These are phyloP conservation scores for Pseudopyricularia javanii DNA, from an alignment of 2,329 filamentous ascomycete species.

Conservation along the genomic window DNA sequence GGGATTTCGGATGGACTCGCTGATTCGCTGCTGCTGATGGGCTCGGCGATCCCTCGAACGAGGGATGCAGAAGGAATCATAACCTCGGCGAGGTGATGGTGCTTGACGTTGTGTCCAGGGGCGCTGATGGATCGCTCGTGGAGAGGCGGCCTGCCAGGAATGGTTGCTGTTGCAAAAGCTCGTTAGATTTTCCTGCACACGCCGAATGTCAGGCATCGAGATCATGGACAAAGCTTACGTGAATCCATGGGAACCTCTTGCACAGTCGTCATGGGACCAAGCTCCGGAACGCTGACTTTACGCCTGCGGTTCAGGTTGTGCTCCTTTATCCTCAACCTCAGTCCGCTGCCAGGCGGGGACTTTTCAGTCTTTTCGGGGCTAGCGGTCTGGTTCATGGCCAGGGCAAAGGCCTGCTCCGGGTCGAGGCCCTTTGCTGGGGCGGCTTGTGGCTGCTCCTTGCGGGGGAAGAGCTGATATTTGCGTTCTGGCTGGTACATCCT, in stretches of 20 bases:
- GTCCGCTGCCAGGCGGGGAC: slow-evolving; percentile 21
- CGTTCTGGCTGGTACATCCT: slow-evolving; percentile 46
- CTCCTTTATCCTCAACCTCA: slow-evolving; percentile 44
- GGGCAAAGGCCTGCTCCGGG: slow-evolving; percentile 34
- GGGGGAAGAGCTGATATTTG: slow-evolving; percentile 51
- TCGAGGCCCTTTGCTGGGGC: slow-evolving; percentile 31
- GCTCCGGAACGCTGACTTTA: slow-evolving; percentile 52
- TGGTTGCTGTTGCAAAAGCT: slow-evolving; percentile 37
- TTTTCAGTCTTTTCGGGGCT: slow-evolving; percentile 26
- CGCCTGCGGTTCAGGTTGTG: slow-evolving; percentile 43
- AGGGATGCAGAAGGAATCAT: slow-evolving; percentile 16
- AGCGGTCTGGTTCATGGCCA: slow-evolving; percentile 23
- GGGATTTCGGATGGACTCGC: slow-evolving; percentile 8
- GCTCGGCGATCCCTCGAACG: slow-evolving; percentile 21
- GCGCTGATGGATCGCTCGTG: slow-evolving; percentile 54
- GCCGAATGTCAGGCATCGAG: not conserved
- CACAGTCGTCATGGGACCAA: slow-evolving; percentile 57
- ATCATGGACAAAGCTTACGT: slow-evolving; percentile 35
- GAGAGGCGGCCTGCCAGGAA: slow-evolving; percentile 51
- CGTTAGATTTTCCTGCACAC: slow-evolving; percentile 9
- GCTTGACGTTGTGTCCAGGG: slow-evolving; percentile 38
- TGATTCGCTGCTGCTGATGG: slow-evolving; percentile 10
- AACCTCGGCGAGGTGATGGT: slow-evolving; percentile 27
- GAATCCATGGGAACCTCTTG: slow-evolving; percentile 59
- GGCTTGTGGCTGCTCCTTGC: slow-evolving; percentile 32